These are phyloP conservation scores for Fusarium circinatum DNA, from an alignment of 2,329 filamentous ascomycete genomes.

Conservation along the genomic window DNA sequence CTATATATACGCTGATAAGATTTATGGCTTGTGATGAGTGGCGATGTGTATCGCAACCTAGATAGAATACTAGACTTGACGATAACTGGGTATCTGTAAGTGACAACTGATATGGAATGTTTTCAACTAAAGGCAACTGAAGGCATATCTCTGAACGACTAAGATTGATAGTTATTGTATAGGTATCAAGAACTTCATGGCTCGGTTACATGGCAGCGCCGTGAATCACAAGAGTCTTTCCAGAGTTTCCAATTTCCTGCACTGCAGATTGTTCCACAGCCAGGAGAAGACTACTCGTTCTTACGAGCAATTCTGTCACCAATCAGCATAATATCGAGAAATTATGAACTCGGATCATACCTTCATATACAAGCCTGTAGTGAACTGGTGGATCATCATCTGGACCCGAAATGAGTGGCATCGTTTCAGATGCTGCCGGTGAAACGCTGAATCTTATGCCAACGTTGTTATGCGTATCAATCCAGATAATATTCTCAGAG, in stretches of 20 bases:
- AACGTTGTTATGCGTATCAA: constrained; percentile 69
- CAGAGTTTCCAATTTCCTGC: constrained; percentile 67
- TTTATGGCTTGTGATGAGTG: constrained; percentile 12
- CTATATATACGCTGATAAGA: constrained; percentile 18
- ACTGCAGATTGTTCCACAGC: constrained; percentile 72
- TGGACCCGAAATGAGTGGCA: constrained; percentile 64
- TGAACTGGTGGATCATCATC: constrained; percentile 74
- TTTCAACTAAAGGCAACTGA: no score
- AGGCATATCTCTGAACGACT: neutral
- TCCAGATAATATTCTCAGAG: constrained; percentile 69
- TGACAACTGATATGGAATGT: neutral
- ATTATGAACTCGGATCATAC: constrained; percentile 55
- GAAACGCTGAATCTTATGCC: constrained; percentile 74
- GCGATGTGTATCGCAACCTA: neutral
- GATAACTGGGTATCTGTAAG: neutral
- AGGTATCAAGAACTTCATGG: no score
- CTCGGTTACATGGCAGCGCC: constrained; percentile 44
- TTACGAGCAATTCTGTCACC: constrained; percentile 70
- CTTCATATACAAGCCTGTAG: constrained; percentile 78
- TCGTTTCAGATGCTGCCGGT: constrained; percentile 48
- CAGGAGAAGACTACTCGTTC: constrained; percentile 70
- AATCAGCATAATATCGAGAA: constrained; percentile 16
- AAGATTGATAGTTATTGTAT: no score
- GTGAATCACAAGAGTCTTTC: constrained; percentile 75
- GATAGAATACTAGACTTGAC: neutral